Evolutionary conservation across 163 green algal genomes (phyloP), one percentile per base, ranked within the genome.

Genomic region (Chlorella variabilis): DNA sequence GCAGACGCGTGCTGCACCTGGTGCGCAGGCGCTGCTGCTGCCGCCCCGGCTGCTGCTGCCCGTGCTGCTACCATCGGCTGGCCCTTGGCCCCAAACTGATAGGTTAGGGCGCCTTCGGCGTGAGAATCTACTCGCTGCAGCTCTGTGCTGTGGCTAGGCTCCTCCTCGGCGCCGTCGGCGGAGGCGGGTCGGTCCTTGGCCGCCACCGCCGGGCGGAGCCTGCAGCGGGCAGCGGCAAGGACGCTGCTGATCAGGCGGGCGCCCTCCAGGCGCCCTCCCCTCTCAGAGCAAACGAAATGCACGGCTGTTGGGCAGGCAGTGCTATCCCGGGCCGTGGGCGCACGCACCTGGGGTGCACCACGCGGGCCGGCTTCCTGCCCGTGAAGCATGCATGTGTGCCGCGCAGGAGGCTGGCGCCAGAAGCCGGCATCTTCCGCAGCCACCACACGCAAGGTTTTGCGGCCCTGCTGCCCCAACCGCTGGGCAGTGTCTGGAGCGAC

Each of bases 71-170:
- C 48, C 38, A 48, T 21, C 17, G 51, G 33, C 63, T 71, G 11
- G 11, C 17, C 4, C 63, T 71, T 4, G 2, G 34, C 63, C 5
- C 34, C 63, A 68, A 68, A 68, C n/a, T 68, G 49, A 21, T 45
- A 85, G 21, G 33, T 81, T 3, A 80, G 33, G 31, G 67, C 69
- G 38, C 71, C 80, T 33, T 85, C 80, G 0, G 13, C 7, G 27
- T 77, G 39, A 4, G 33, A 41, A 25, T 79, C 68, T 9, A 85
- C 49, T 17, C 27, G 25, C 29, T 71, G 27, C 59, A 67, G 59
- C 27, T 39, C 27, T 31, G 54, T n/a, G 54, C 23, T 62, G 54
- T 9, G 15, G 54, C 5, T 31, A 15, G 54, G 59, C 7, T 67
- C 59, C 59, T 67, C 59, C 7, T 17, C 7, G 6, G 59, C 18